A percentile compares a stretch with the other conserved stretches of the same genome.
phyloP scores from a whole-genome alignment of 805 yeast species.

The Saturnispora kantuleensis region DNA sequence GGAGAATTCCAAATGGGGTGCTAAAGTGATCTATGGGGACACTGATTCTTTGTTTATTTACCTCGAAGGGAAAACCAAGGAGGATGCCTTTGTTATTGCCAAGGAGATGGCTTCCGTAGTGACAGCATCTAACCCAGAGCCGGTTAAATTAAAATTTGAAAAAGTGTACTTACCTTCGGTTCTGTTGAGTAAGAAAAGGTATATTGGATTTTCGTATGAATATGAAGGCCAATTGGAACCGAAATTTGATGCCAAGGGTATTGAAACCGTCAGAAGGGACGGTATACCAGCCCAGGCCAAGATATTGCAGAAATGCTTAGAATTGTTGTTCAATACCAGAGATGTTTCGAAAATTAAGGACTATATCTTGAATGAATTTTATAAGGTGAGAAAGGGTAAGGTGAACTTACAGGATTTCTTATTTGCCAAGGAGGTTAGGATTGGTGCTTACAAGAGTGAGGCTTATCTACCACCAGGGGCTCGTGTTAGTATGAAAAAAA shows the following conservation, averaged over 20 bases:
- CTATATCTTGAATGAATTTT: conserved; percentile 58
- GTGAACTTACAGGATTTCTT: conserved; percentile 75
- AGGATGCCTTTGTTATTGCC: conserved; percentile 74
- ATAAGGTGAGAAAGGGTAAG: conserved; percentile 50
- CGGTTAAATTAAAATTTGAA: conserved; percentile 78
- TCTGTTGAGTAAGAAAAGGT: conserved; percentile 75
- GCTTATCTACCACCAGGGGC: conserved; percentile 87
- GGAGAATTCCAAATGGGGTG: conserved; percentile 53
- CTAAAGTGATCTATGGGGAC: conserved; percentile 93
- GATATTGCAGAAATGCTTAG: conserved; percentile 60
- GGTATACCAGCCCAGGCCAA: conserved; percentile 90
- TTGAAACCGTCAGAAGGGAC: conserved; percentile 89
- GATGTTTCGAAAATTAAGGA: conserved; percentile 63
- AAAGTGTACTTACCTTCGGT: conserved; percentile 87
- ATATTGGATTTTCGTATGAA: conserved; percentile 81
- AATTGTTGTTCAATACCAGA: conserved; percentile 59
- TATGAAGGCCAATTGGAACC: conserved; percentile 44
- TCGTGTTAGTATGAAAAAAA: conserved; percentile 53
- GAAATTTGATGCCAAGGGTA: conserved; percentile 89
- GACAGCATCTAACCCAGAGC: conserved; percentile 64
- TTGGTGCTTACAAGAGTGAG: conserved; percentile 73
- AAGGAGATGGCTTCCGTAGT: conserved; percentile 54
- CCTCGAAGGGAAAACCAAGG: conserved; percentile 69
- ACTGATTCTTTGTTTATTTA: conserved; percentile 91
- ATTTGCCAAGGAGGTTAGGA: conserved; percentile 80